These are phyloP conservation scores for Plectranthus barbatus DNA, from an alignment of 257 asterid genomes.

Conservation along the genomic window DNA sequence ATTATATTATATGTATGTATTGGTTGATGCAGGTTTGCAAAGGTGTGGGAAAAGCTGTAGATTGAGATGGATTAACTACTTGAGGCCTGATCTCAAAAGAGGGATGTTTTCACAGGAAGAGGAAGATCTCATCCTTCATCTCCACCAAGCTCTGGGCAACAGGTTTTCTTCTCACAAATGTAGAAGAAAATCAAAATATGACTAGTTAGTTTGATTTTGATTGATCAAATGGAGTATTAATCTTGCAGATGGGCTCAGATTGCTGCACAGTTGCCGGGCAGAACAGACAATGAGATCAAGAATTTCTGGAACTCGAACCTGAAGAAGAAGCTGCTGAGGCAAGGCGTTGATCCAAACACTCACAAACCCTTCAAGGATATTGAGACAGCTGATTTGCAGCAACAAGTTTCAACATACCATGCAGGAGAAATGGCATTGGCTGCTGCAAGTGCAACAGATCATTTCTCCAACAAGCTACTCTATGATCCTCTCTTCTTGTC, in stretches of 20 bases:
- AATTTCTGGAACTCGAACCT: constrained; percentile 75
- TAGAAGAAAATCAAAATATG: too few relatives aligned
- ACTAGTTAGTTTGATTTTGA: too few relatives aligned
- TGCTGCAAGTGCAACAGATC: constrained; percentile 20
- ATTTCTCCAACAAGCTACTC: not conserved
- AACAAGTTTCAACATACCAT: not conserved
- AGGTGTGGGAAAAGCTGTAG: constrained; percentile 92
- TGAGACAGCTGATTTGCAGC: too few relatives aligned
- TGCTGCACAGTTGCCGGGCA: constrained; percentile 72
- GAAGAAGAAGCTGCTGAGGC: constrained; percentile 68
- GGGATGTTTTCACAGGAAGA: constrained; percentile 80
- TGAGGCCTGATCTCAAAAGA: constrained; percentile 84
- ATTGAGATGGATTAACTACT: constrained; percentile 75
- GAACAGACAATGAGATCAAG: constrained; percentile 92
- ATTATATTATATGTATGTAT: too few relatives aligned
- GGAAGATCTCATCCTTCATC: constrained; percentile 55
- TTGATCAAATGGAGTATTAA: too few relatives aligned
- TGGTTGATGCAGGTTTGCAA: constrained; percentile 45
- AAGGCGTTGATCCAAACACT: constrained; percentile 77
- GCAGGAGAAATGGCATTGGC: constrained; percentile 16
- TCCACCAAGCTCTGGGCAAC: constrained; percentile 70
- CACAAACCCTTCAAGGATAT: too few relatives aligned
- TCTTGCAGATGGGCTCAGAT: constrained; percentile 81
- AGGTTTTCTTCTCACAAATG: constrained; percentile 24
- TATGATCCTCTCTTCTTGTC: constrained; percentile 56